Evolutionary conservation across 2,329 filamentous ascomycete genomes (phyloP).

Genomic region (Fusarium sp.): DNA sequence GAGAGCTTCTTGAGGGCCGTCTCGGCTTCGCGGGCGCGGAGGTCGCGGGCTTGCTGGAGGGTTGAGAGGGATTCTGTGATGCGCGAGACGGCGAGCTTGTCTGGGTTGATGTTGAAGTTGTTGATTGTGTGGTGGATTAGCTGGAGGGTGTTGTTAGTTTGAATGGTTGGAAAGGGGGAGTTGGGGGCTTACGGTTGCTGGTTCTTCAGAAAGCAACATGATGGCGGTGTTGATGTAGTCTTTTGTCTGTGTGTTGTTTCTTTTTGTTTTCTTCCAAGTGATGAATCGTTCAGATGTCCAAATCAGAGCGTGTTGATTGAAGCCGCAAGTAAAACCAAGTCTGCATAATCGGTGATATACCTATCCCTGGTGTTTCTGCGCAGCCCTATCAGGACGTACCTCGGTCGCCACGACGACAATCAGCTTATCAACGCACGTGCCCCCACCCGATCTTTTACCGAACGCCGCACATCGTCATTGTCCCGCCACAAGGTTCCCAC

Average conservation of each 20-base stretch:
- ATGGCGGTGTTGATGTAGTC: slow-evolving; percentile 52
- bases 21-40: slow-evolving; percentile 79
- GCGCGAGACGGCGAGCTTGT: slow-evolving; percentile 85
- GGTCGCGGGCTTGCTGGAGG: slow-evolving; percentile 84
- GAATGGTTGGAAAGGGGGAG: no score
- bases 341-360: not conserved
- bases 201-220: slow-evolving; percentile 96
- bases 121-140: slow-evolving; percentile 91
- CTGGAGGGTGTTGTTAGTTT: slow-evolving; percentile 56
- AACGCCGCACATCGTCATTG: slow-evolving; percentile 42
- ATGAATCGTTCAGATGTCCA: not conserved
- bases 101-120: slow-evolving; percentile 94
- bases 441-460: slow-evolving; percentile 36
- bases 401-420: slow-evolving; percentile 50
- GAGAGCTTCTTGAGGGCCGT: slow-evolving; percentile 76
- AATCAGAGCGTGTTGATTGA: not conserved
- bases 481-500: slow-evolving; percentile 34
- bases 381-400: not conserved
- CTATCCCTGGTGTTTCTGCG: slow-evolving; percentile 23
- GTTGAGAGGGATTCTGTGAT: slow-evolving; percentile 86
- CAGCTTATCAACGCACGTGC: slow-evolving; percentile 2
- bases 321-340: not conserved
- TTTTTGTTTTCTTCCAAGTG: no score
- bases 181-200: slow-evolving; percentile 74
- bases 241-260: not conserved